These are phyloP conservation scores for Gossypium herbaceum DNA, from an alignment of 345 rosid species.

Conservation along the genomic window DNA sequence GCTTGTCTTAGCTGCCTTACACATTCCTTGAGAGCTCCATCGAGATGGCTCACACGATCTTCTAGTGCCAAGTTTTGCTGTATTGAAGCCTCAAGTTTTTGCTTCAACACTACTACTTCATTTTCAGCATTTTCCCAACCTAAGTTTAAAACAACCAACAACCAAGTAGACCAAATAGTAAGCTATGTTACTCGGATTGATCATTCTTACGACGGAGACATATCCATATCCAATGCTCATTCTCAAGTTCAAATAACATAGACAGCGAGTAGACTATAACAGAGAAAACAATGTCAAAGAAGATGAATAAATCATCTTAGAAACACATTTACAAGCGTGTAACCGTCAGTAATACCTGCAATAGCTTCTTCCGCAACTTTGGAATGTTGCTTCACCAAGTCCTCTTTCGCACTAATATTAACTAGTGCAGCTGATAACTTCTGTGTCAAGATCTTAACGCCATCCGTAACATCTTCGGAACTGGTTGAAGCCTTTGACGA, in stretches of 20 bases:
- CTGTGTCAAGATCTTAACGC: constrained; percentile 49
- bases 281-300: neutral
- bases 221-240: neutral
- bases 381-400: constrained; percentile 79
- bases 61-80: constrained; percentile 50
- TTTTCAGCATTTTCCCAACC: constrained; percentile 97
- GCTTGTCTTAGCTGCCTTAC: constrained; percentile 86
- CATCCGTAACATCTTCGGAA: constrained; percentile 47
- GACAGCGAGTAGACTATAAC: neutral
- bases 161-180: neutral
- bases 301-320: neutral
- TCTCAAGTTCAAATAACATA: neutral
- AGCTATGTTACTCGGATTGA: neutral
- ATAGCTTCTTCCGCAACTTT: constrained; percentile 99
- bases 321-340: neutral
- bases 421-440: constrained; percentile 81
- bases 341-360: constrained; percentile 49
- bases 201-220: neutral
- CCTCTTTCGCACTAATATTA: constrained; percentile 81
- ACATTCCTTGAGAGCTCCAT: constrained; percentile 93
- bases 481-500: constrained; percentile 34
- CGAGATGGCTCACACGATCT: constrained; percentile 76
- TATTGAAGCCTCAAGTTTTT: constrained; percentile 53
- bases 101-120: constrained; percentile 52
- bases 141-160: constrained; percentile 16